These are phyloP conservation scores for Diaporthe ampelina DNA, from an alignment of 2,329 filamentous ascomycete species.

Conservation along the genomic window DNA sequence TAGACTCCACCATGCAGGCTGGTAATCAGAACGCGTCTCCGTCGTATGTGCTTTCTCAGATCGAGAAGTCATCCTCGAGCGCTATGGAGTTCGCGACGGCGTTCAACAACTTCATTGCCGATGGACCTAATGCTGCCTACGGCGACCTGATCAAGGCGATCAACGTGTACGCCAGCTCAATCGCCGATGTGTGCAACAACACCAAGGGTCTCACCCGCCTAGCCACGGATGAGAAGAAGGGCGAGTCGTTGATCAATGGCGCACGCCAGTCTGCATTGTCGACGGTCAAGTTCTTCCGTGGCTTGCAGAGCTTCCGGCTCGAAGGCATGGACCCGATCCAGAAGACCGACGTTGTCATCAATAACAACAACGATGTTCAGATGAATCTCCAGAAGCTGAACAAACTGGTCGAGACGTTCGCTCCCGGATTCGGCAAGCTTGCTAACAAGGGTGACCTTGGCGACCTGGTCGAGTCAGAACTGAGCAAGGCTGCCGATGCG, in stretches of 20 bases:
- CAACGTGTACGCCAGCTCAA: constrained; percentile 88
- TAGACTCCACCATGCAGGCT: constrained; percentile 98
- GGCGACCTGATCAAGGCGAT: constrained; percentile 94
- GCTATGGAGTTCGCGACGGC: constrained; percentile 98
- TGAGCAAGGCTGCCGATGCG: constrained; percentile 93
- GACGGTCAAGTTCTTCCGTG: constrained; percentile 94
- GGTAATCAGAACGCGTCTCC: constrained; percentile 98
- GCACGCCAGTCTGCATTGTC: constrained; percentile 88
- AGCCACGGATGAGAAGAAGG: constrained; percentile 95
- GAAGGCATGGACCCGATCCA: constrained; percentile 91
- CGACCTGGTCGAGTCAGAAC: constrained; percentile 91
- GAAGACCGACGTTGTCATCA: constrained; percentile 97
- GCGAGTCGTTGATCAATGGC: constrained; percentile 85
- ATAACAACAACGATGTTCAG: constrained; percentile 96
- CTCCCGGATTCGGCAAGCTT: constrained; percentile 88
- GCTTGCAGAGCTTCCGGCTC: constrained; percentile 91
- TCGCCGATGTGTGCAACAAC: constrained; percentile 95
- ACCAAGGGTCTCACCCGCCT: constrained; percentile 95
- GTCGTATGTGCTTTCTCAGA: constrained; percentile 93
- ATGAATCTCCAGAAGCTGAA: constrained; percentile 93
- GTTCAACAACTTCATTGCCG: constrained; percentile 98
- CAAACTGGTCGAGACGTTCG: constrained; percentile 92
- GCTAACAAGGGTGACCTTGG: constrained; percentile 87
- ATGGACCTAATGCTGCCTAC: constrained; percentile 91
- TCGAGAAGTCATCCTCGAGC: constrained; percentile 94